These are phyloP conservation scores for Tetracladium marchalianum DNA, from an alignment of 495 filamentous ascomycete species.

Conservation along the genomic window DNA sequence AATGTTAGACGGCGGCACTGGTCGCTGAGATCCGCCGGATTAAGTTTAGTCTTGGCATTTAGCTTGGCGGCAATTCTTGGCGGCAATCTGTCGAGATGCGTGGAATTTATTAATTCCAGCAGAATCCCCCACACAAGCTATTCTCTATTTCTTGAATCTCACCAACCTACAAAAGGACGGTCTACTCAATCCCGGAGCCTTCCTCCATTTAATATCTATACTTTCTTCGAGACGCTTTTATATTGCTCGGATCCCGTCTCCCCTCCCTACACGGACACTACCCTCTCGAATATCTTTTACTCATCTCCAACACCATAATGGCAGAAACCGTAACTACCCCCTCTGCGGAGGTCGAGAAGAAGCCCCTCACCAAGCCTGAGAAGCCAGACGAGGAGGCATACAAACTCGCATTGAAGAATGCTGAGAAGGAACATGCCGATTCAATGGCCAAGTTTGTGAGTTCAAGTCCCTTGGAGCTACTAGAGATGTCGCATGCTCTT, in stretches of 20 bases:
- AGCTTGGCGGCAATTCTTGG: background rate
- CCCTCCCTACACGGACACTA: background rate
- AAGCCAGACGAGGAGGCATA: conserved; percentile 63
- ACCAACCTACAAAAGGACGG: no score
- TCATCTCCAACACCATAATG: conserved; percentile 8
- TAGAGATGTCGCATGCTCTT: background rate
- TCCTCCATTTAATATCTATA: background rate
- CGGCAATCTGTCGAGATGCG: no score
- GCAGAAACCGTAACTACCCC: conserved; percentile 17
- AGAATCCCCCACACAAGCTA: conserved; percentile 9
- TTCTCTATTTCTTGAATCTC: conserved; percentile 6
- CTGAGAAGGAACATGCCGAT: conserved; percentile 72
- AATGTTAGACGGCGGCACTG: conserved; percentile 13
- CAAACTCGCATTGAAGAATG: conserved; percentile 61
- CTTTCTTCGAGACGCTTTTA: conserved; percentile 1
- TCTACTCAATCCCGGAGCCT: background rate
- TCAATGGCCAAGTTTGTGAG: conserved; percentile 70
- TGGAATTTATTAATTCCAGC: no score
- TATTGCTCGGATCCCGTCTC: background rate
- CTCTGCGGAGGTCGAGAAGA: conserved; percentile 21
- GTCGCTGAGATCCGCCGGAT: background rate
- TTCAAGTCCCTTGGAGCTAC: conserved; percentile 9
- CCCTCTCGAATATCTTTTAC: background rate
- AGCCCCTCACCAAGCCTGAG: conserved; percentile 43
- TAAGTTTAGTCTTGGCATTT: background rate